Conservation (phyloP, 306 rosid species). For the Cucurbita moschata region DNA sequence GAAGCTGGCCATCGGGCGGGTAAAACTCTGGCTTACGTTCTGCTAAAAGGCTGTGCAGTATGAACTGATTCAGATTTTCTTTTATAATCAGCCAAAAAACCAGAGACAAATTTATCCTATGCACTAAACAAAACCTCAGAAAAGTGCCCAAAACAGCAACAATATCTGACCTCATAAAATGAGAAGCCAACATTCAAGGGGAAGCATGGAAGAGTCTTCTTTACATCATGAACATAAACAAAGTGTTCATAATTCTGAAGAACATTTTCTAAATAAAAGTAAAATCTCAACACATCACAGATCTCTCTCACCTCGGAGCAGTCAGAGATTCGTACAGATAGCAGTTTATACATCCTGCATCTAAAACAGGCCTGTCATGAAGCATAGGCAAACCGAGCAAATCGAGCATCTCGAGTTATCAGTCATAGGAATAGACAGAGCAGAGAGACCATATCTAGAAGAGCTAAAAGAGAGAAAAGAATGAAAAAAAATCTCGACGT, state of each 20-base stretch:
- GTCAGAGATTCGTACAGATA: neutral
- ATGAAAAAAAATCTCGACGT: neutral
- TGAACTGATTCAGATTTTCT: neutral
- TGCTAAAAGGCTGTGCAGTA: neutral
- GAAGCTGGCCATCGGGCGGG: neutral
- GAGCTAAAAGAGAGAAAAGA: neutral
- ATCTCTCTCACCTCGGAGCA: neutral
- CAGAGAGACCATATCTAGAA: neutral
- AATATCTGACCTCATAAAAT: neutral
- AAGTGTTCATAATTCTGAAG: neutral
- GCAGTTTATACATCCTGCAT: neutral
- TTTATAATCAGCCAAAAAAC: neutral
- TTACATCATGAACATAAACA: neutral
- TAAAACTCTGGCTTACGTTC: neutral
- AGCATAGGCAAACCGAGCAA: neutral
- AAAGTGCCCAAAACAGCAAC: neutral
- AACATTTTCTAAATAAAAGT: neutral
- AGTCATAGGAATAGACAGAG: neutral
- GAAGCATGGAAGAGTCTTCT: neutral
- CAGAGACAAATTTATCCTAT: neutral
- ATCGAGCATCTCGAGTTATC: neutral
- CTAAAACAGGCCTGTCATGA: neutral
- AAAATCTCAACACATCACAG: neutral
- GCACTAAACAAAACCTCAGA: neutral
- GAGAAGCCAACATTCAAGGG: neutral